Base-by-base conservation (phyloP, 2,329 filamentous ascomycete genomes). In the Xylariales sp. region DNA sequence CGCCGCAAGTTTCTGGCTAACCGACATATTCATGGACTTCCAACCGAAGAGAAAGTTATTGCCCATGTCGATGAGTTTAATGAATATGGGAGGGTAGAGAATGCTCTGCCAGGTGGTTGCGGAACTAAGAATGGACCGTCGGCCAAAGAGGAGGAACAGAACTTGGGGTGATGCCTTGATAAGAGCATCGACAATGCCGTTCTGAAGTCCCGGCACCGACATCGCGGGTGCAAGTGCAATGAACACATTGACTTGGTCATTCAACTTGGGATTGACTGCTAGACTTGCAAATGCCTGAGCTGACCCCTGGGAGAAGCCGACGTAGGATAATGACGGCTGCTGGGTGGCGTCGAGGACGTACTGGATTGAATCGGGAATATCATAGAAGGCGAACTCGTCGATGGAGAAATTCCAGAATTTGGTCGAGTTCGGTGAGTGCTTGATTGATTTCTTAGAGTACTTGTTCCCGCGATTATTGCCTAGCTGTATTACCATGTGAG, bases 391-490 rank as follows among this genome's bases (percentile, higher is more conserved):
- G 78, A 99, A 99, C 77, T 99, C 93, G 78, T 99, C 96, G 77
- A 99, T 98, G 59, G 93, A 97, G 78, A 99, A 99, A 79, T 97
- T 91, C 96, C 96, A 99, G 79, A 99, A 99, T 14, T 88, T 85
- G 45, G 86, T 83, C 2, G 92, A 91, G 0, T 89, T 91, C 0
- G 96, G 94, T 0, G 93, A 91, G 70, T 85, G 84, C 67, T 90
- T 86, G 59, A 94, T 88, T 2, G 90, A 94, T 81, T 99, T 99
- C 80, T 98, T 99, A 53, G 94, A 97, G 82, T 99, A 99, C 79
- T 99, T 99, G 86, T 99, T 99, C 57, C 96, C 96, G 43, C 96
- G 90, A 77, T 99, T 99, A 80, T 99, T 99, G 58, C 96, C 96
- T 69, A 99, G 85, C 93, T 92, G 67, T 36, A 49, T 14, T 18